phyloP scores from a whole-genome alignment of 352 stramenopile species.

The Phytophthora megakarya region DNA sequence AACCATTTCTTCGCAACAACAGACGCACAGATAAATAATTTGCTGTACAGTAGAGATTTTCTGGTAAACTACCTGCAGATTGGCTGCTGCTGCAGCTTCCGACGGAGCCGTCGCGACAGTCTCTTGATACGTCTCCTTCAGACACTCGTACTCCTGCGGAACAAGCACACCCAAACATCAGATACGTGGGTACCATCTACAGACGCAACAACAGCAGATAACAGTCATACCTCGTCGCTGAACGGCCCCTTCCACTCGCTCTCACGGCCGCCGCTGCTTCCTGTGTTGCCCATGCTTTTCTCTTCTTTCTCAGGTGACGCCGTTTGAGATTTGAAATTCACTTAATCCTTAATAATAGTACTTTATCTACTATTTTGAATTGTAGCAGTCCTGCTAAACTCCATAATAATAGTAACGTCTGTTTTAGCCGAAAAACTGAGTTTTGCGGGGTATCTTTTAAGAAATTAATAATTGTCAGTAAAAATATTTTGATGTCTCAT shows the following conservation, averaged over 20 bases:
- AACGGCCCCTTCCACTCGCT: conserved; percentile 81
- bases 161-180: neutral
- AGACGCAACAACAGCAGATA: neutral
- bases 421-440: too few relatives aligned
- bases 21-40: too few relatives aligned
- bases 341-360: too few relatives aligned
- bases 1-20: conserved; percentile 48
- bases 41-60: neutral
- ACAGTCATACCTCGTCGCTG: conserved; percentile 59
- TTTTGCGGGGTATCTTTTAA: too few relatives aligned
- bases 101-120: conserved; percentile 29
- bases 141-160: conserved; percentile 68
- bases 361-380: too few relatives aligned
- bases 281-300: conserved; percentile 46
- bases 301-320: conserved; percentile 14
- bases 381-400: too few relatives aligned
- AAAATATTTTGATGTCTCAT: too few relatives aligned
- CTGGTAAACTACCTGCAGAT: conserved; percentile 47
- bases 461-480: too few relatives aligned
- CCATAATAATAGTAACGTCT: too few relatives aligned
- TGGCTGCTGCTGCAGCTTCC: conserved; percentile 27
- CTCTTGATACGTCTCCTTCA: conserved; percentile 54
- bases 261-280: conserved; percentile 19
- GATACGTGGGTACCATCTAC: neutral
- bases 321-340: conserved; percentile 10